Evolutionary conservation across 345 rosid species (phyloP).

Genomic region (Brassica cretica): DNA sequence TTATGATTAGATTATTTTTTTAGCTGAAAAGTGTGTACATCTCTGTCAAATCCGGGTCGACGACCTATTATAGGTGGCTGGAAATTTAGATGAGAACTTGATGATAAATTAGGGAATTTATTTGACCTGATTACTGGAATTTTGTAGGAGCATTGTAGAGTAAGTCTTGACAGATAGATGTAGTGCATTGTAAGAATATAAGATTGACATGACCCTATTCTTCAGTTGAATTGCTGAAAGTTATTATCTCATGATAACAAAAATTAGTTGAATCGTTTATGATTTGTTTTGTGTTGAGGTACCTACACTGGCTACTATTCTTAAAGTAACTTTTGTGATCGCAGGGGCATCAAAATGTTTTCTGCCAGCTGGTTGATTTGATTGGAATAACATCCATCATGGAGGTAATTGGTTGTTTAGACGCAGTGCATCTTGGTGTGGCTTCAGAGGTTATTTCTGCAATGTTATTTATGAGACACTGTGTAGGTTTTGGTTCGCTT

Average conservation of each 20-base stretch:
- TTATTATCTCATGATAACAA: not conserved
- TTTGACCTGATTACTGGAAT: not conserved
- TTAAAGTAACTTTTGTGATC: slow-evolving; percentile 34
- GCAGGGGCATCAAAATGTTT: slow-evolving; percentile 90
- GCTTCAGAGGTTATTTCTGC: slow-evolving; percentile 16
- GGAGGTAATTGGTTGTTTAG: slow-evolving; percentile 65
- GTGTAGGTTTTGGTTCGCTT: slow-evolving; percentile 90
- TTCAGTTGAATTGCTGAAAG: not conserved
- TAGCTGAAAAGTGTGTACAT: not conserved
- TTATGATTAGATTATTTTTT: not conserved
- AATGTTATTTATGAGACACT: not conserved
- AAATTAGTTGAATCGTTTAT: not conserved
- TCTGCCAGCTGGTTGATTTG: slow-evolving; percentile 85
- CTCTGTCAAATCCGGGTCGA: not conserved
- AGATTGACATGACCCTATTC: not conserved
- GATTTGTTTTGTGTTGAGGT: not conserved
- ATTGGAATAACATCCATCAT: slow-evolving; percentile 98
- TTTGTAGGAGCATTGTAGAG: not conserved
- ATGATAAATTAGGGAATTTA: not conserved
- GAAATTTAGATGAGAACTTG: not conserved
- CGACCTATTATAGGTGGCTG: not conserved
- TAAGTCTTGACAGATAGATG: not conserved
- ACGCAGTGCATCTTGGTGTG: slow-evolving; percentile 18
- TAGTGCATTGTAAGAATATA: not conserved
- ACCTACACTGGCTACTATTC: slow-evolving; percentile 15